Evolutionary conservation across 805 yeast species (phyloP), one percentile per base, ranked within the genome.

Genomic region (Peterozyma toletana): DNA sequence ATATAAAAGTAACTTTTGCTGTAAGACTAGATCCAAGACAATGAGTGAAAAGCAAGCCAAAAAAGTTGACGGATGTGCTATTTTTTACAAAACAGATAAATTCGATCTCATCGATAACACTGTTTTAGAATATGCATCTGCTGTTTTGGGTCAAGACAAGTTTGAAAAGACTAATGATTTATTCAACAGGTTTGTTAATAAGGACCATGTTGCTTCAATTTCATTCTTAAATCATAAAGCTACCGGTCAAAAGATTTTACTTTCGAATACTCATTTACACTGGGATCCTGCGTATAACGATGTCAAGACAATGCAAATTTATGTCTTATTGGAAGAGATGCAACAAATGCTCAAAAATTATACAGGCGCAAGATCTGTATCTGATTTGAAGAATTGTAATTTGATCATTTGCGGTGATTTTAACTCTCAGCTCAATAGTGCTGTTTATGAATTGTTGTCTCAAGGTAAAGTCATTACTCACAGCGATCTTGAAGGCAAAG

Each of bases 201-300:
- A 90, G 62, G 99, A 93, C 64, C 88, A 93, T 56, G 80, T 93
- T 56, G 98, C 96, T 7, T 68, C 86, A 41, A 77, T 88, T 40
- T 68, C 85, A 13, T 76, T 81, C 44, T 74, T 93, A 51, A 88
- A 86, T 58, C 93, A 86, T 56, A 61, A 70, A 31, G 75, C 73
- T 43, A 77, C 90, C 5, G 88, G 90, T 14, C 85, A 83, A 58
- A 75, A 75, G 49, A 64, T 91, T 34, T 71, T 86, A 52, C 70
- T 88, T 33, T 89, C 86, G 3, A 91, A 89, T 56, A 91, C 98
- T 0, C 99, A 93, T 71, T 77, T 93, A 61, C 97, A 91, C 62
- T 93, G 99, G 98, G 97, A 93, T 68, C 99, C 99, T 3, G 87
- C 86, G 40, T 86, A 82, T 58, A 87, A 87, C 59, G 99, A 93